Conservation (phyloP, 1,284 basidiomycete species). For the Ustilago nuda region DNA sequence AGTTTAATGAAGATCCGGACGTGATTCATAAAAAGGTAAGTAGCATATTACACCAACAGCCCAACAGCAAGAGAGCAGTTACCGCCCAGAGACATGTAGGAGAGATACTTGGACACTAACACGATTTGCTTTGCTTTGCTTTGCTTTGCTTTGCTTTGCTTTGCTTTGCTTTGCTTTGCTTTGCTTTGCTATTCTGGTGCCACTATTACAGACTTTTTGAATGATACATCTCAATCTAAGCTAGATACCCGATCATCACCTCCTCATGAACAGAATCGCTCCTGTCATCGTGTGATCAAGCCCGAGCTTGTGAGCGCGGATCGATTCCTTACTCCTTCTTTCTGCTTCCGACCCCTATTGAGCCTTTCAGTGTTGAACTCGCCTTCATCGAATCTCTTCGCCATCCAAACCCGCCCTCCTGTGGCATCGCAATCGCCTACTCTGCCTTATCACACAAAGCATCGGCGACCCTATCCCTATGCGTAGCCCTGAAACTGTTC, state of each 20-base stretch:
- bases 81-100: too few species aligned
- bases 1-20: slow-evolving; percentile 98
- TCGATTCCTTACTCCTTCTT: too few species aligned
- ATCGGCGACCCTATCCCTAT: neutral
- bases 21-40: slow-evolving; percentile 82
- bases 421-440: neutral
- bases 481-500: neutral
- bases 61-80: neutral
- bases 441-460: neutral
- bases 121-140: neutral
- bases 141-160: neutral
- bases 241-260: neutral
- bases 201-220: slow-evolving; percentile 22
- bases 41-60: neutral
- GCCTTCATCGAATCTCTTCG: too few species aligned
- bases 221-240: neutral
- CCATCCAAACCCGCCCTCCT: neutral
- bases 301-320: too few species aligned
- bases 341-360: too few species aligned
- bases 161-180: neutral
- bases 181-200: neutral
- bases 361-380: too few species aligned
- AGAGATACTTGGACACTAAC: neutral
- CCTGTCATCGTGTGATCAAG: too few species aligned
- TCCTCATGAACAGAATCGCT: too few species aligned